These are phyloP conservation scores for Fusarium floridanum DNA, from an alignment of 2,329 filamentous ascomycete species.

Conservation along the genomic window DNA sequence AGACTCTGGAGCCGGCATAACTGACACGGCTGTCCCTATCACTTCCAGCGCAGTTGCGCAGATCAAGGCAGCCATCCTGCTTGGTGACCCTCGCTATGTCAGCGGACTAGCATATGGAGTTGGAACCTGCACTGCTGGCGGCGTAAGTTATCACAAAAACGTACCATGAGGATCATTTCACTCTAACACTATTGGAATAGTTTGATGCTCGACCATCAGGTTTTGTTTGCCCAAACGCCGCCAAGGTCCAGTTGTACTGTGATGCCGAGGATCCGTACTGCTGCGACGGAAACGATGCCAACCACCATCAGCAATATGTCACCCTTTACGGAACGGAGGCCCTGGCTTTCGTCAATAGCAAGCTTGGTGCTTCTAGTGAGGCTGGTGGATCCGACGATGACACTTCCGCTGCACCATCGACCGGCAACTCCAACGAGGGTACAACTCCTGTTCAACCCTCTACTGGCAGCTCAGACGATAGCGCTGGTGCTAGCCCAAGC, in stretches of 20 bases:
- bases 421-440: background rate
- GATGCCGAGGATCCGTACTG: conserved; percentile 74
- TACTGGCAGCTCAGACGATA: background rate
- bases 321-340: conserved; percentile 71
- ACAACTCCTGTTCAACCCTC: background rate
- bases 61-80: conserved; percentile 74
- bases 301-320: conserved; percentile 74
- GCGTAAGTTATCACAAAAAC: conserved; percentile 59
- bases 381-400: background rate
- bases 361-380: conserved; percentile 29
- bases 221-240: conserved; percentile 66
- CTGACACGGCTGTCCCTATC: conserved; percentile 58
- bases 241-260: conserved; percentile 74
- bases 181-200: conserved; percentile 49
- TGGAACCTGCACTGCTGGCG: conserved; percentile 68
- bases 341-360: conserved; percentile 68
- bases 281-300: conserved; percentile 72
- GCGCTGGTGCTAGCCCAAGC: background rate
- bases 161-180: no score
- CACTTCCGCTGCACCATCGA: background rate
- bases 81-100: conserved; percentile 72
- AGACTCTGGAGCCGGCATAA: conserved; percentile 60
- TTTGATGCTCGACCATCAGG: conserved; percentile 71
- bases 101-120: conserved; percentile 69
- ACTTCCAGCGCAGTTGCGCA: conserved; percentile 62